Evolutionary conservation across 495 filamentous ascomycete species (phyloP), one percentile per base, ranked within the genome.

Genomic region (Penicillium cataractarum): DNA sequence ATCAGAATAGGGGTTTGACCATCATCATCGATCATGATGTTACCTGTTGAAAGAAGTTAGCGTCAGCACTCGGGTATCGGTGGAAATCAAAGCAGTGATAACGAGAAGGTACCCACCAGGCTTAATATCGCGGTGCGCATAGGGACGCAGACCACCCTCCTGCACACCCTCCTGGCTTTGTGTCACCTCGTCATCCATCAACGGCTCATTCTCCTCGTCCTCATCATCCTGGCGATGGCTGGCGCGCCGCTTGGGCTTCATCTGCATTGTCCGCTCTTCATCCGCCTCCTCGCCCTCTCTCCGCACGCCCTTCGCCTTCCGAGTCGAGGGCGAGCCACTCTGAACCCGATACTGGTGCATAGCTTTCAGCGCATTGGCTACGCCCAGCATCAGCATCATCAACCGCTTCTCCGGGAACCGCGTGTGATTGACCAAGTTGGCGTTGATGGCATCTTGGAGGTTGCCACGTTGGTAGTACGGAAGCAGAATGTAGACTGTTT

Each of bases 91-190:
- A 44, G 37, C 13, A 13, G 15, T 21, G 19, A 26, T 15, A 5
- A 5, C 2, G 26, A 35, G 12, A 10, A 17, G n/a, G 17, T 12
- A 57, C 71, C 58, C 79, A 94, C 92, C 95, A 65, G 95, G 95
- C 75, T 99, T 99, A 72, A 99, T 96, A 80, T 99, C 95, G 68
- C 95, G 81, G 80, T 99, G 95, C 35, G 96, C 92, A 77, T 97
- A 99, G 17, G 92, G 91, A 65, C 90, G 82, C 55, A 86, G 73
- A 55, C 87, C 84, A 9, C 92, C 92, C 19, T 89, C 86, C 24
- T 82, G 84, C 24, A 90, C 80, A 4, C 89, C 89, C 62, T 92
- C 87, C 67, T 92, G 89, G 59, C 84, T 84, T 53, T 73, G 78
- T 15, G 87, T 89, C 52, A 93, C 88, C 70, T 97, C 93, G 17